Evolutionary conservation across 2,329 filamentous ascomycete species (phyloP).

Genomic region (Tolypocladium tundrense): DNA sequence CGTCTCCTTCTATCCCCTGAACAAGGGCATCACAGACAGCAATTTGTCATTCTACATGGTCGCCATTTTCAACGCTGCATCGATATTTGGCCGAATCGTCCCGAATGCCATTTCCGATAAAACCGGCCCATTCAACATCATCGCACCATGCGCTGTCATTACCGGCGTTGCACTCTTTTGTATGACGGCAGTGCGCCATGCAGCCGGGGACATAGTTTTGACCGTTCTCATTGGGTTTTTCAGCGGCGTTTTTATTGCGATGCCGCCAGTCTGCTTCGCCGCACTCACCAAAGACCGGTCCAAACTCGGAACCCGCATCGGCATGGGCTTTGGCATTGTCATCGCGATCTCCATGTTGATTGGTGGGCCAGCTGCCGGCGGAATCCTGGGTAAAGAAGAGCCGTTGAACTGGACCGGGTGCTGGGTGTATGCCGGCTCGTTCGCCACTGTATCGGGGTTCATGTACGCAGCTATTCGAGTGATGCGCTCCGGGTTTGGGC

Average conservation of each 20-base stretch:
- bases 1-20: slow-evolving; percentile 23
- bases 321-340: slow-evolving; percentile 22
- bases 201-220: slow-evolving; percentile 21
- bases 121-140: slow-evolving; percentile 25
- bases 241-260: slow-evolving; percentile 29
- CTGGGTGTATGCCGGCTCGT: slow-evolving; percentile 8
- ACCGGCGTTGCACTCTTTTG: slow-evolving; percentile 22
- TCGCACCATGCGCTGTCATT: slow-evolving; percentile 15
- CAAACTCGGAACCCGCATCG: slow-evolving; percentile 31
- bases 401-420: slow-evolving; percentile 11
- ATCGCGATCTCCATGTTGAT: slow-evolving; percentile 19
- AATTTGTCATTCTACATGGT: slow-evolving; percentile 30
- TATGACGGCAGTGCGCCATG: slow-evolving; percentile 22
- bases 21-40: slow-evolving; percentile 16
- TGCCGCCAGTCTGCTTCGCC: slow-evolving; percentile 28
- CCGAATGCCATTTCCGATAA: slow-evolving; percentile 25
- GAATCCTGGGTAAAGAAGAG: slow-evolving; percentile 12
- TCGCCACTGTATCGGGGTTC: not conserved
- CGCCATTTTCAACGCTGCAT: slow-evolving; percentile 36
- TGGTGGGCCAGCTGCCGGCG: slow-evolving; percentile 24
- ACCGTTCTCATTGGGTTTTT: slow-evolving; percentile 30
- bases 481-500: not conserved
- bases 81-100: slow-evolving; percentile 32
- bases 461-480: not conserved
- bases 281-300: slow-evolving; percentile 27